A percentile compares a stretch with the other conserved stretches of the same genome.
These are phyloP conservation scores for Adansonia grandidieri DNA, from an alignment of 441 rosid genomes.

Conservation along the genomic window DNA sequence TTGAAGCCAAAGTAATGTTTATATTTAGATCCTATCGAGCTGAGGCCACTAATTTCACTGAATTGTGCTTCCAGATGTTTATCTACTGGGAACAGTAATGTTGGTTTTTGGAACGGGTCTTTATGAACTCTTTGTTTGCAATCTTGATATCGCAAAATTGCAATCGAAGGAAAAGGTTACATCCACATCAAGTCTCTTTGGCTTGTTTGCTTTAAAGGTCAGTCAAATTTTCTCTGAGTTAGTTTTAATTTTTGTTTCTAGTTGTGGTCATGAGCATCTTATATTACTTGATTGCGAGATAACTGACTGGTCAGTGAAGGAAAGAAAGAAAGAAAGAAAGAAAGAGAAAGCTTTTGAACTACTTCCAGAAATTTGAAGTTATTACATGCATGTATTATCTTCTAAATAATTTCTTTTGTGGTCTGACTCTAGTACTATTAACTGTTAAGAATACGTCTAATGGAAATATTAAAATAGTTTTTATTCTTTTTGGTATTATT, in stretches of 20 bases:
- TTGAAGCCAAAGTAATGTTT: not conserved
- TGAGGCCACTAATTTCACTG: slow-evolving; percentile 13
- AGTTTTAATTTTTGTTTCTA: not conserved
- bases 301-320: not conserved
- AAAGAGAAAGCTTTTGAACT: not conserved
- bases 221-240: slow-evolving; percentile 16
- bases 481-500: too few species aligned
- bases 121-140: slow-evolving; percentile 87
- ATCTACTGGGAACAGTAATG: slow-evolving; percentile 95
- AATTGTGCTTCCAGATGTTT: slow-evolving; percentile 55
- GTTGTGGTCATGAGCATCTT: not conserved
- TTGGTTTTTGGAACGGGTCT: slow-evolving; percentile 96
- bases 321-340: not conserved
- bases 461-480: too few species aligned
- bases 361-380: not conserved
- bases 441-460: not conserved
- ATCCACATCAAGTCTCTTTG: slow-evolving; percentile 72
- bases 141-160: slow-evolving; percentile 61
- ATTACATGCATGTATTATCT: not conserved
- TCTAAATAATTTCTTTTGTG: slow-evolving; percentile 11
- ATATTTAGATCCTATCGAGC: not conserved
- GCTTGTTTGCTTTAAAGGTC: slow-evolving; percentile 82
- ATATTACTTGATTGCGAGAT: slow-evolving; percentile 4
- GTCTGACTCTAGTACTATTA: not conserved
- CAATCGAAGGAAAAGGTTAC: slow-evolving; percentile 39